Evolutionary conservation across 257 asterid species (phyloP).

Genomic region (Solanum lycopersicoides): DNA sequence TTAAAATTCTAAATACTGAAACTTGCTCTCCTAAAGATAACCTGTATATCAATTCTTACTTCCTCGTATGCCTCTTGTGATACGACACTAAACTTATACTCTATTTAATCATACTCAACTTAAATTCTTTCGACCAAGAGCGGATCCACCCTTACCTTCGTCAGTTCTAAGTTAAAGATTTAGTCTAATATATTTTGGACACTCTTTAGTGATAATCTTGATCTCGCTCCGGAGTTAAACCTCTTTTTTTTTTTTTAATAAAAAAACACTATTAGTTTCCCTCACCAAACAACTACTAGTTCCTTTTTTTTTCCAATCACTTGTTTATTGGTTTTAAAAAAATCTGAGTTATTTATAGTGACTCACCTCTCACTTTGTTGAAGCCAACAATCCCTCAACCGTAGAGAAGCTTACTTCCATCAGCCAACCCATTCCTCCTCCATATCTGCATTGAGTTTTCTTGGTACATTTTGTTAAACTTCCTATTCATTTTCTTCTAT

Average conservation of each 20-base stretch:
- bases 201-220: background rate
- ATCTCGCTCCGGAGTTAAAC: background rate
- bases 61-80: background rate
- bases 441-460: background rate
- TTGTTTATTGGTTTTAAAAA: background rate
- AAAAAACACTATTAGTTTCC: background rate
- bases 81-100: background rate
- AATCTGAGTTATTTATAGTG: background rate
- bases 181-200: no score
- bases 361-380: background rate
- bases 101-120: background rate
- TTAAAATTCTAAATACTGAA: background rate
- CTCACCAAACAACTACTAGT: background rate
- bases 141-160: no score
- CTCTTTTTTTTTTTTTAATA: no score
- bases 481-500: background rate
- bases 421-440: background rate
- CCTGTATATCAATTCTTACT: background rate
- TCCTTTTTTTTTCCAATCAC: background rate
- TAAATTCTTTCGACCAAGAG: background rate
- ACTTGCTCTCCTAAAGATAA: background rate
- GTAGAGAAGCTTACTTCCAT: background rate
- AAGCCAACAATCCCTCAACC: background rate
- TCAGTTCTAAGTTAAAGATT: no score
- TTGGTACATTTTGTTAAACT: background rate